Percentiles rank a stretch among this genome's conserved stretches.
Conservation (phyloP, 352 stramenopile genomes). For the Globisporangium middletonii region DNA sequence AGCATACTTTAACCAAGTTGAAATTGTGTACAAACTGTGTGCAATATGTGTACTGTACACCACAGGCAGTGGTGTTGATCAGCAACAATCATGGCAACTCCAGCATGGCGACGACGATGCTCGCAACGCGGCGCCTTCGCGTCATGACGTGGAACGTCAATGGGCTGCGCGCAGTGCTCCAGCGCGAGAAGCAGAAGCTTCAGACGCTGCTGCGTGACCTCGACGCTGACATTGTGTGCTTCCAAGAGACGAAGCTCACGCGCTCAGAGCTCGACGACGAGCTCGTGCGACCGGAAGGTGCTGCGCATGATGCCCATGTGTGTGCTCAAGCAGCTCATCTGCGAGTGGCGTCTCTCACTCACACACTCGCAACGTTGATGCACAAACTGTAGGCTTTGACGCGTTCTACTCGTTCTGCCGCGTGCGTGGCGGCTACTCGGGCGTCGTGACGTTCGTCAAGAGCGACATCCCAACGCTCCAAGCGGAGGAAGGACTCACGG, state of each 20-base stretch:
- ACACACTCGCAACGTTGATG: neutral
- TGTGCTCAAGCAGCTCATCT: neutral
- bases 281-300: slow-evolving; percentile 55
- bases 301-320: neutral
- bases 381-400: slow-evolving; percentile 40
- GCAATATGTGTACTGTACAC: neutral
- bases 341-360: neutral
- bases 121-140: slow-evolving; percentile 22
- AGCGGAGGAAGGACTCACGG: slow-evolving; percentile 71
- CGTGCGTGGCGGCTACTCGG: slow-evolving; percentile 63
- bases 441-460: slow-evolving; percentile 71
- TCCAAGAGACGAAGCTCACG: slow-evolving; percentile 86
- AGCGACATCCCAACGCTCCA: slow-evolving; percentile 37
- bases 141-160: slow-evolving; percentile 87
- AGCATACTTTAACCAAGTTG: neutral
- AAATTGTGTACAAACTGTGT: neutral
- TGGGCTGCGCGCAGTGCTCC: slow-evolving; percentile 68
- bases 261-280: slow-evolving; percentile 77
- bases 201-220: slow-evolving; percentile 46
- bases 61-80: neutral
- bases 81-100: neutral
- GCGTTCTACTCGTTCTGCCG: slow-evolving; percentile 82
- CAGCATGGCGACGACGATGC: neutral
- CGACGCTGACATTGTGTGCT: slow-evolving; percentile 67
- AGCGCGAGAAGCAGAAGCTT: slow-evolving; percentile 45